Evolutionary conservation across 2,329 filamentous ascomycete genomes (phyloP), one percentile per base, ranked within the genome.

Genomic region (Ophiocordyceps camponoti-leonardi): DNA sequence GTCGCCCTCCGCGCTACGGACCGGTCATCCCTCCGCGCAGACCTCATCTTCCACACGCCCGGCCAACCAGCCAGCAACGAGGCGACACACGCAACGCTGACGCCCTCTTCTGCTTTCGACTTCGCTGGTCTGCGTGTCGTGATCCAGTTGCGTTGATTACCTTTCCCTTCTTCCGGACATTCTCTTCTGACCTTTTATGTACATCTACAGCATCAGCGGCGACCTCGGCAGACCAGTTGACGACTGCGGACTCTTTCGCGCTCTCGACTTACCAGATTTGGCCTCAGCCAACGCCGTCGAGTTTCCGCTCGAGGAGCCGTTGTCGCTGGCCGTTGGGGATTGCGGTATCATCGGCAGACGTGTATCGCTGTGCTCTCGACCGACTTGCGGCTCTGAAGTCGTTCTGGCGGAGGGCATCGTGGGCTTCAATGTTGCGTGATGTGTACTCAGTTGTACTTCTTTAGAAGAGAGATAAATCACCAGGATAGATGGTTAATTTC

Each of bases 351-450:
- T 72, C 19, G 69, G 69, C 1, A 59, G 68, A 5, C 57, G 68
- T 11, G 67, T 72, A 1, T 70, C 68, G 0, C 45, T 72, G 0
- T 60, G 58, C 28, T 56, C 58, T 0, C 49, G 54, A 0, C 46
- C 50, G 0, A 42, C 45, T 0, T 48, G 45, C 50, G 60, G 60
- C 12, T 48, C 39, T 28, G 53, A 52, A 23, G 50, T 51, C 6
- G 58, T 67, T 0, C 49, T 70, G 4, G 68, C 68, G 0, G 68
- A 72, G 49, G 69, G 69, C 0, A 68, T 72, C n/a, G 65, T 71
- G 5, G 69, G 69, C 1, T 70, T 68, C 52, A 72, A 72, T 33
- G 63, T 61, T 41, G 44, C 56, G n/a, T 39, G 35, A 39, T 11
- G 18, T 33, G 31, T 33, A 33, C 16, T 33, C 10, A 5, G 4